A percentile compares a stretch with the other conserved stretches of the same genome.
These are phyloP conservation scores for Hemileia vastatrix DNA, from an alignment of 1,284 basidiomycete species.

Conservation along the genomic window DNA sequence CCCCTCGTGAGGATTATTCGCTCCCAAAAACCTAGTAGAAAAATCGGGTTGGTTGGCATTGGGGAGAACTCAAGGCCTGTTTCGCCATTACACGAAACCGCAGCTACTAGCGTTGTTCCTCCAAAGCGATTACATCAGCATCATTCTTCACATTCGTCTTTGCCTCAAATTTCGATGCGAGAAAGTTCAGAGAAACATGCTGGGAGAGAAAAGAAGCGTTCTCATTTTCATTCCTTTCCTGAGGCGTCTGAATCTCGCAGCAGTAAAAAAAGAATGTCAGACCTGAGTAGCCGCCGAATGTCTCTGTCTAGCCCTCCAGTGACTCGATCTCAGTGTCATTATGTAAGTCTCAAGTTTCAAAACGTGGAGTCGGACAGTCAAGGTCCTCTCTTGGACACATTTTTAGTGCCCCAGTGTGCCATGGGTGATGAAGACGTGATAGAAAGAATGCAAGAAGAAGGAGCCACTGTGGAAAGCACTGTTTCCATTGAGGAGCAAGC, in stretches of 20 bases:
- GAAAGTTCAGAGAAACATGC: not conserved
- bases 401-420: conserved; percentile 22
- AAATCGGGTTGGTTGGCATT: no score
- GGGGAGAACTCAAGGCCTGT: no score
- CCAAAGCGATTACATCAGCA: conserved; percentile 13
- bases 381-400: no score
- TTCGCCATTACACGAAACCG: no score
- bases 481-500: conserved; percentile 19
- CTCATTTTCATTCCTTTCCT: not conserved
- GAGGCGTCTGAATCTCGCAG: not conserved
- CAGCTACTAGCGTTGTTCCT: no score
- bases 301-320: conserved; percentile 17
- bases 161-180: no score
- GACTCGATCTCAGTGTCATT: conserved; percentile 24
- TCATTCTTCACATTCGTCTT: conserved; percentile 10
- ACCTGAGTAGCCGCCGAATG: conserved; percentile 4
- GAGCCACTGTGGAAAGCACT: conserved; percentile 11
- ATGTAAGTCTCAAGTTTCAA: conserved; percentile 17
- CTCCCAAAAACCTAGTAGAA: no score
- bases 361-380: no score
- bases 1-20: no score
- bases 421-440: conserved; percentile 20
- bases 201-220: not conserved
- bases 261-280: conserved; percentile 5
- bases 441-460: conserved; percentile 9